Evolutionary conservation across 306 rosid genomes (phyloP).

Genomic region (Trifolium dubium): DNA sequence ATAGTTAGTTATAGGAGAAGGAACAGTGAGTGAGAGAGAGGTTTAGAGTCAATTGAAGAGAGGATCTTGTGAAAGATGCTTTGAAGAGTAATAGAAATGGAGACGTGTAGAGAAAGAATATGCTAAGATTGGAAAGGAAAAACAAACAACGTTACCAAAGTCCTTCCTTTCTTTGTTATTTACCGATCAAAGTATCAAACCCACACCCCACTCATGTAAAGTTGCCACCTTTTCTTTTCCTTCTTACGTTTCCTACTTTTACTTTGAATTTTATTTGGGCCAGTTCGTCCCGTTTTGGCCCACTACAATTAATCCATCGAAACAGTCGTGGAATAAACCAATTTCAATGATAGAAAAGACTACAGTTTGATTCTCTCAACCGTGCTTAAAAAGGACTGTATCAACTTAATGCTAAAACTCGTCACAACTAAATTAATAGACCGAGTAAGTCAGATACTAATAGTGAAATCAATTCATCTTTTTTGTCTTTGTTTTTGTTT

Average conservation of each 20-base stretch:
- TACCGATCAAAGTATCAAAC: constrained; percentile 15
- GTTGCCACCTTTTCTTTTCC: not conserved
- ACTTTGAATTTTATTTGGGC: not conserved
- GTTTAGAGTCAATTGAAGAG: not conserved
- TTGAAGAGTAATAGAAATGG: constrained; percentile 8
- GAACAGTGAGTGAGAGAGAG: not conserved
- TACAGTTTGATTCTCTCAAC: no score
- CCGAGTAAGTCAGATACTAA: no score
- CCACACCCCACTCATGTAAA: constrained; percentile 7
- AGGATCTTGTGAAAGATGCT: constrained; percentile 40
- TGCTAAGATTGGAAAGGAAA: constrained; percentile 38
- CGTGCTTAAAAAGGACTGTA: no score
- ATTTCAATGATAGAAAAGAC: no score
- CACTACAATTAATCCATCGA: no score
- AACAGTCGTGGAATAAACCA: no score
- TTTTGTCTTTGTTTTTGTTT: no score
- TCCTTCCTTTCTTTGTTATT: not conserved
- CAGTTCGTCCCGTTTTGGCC: no score
- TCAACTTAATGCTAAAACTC: no score
- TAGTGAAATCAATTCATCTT: no score
- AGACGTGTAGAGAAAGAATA: constrained; percentile 45
- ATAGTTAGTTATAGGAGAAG: not conserved
- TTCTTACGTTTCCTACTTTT: not conserved
- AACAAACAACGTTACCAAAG: constrained; percentile 9
- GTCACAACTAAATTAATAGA: no score